Conservation (phyloP, 306 rosid genomes). For the Gillenia trifoliata region DNA sequence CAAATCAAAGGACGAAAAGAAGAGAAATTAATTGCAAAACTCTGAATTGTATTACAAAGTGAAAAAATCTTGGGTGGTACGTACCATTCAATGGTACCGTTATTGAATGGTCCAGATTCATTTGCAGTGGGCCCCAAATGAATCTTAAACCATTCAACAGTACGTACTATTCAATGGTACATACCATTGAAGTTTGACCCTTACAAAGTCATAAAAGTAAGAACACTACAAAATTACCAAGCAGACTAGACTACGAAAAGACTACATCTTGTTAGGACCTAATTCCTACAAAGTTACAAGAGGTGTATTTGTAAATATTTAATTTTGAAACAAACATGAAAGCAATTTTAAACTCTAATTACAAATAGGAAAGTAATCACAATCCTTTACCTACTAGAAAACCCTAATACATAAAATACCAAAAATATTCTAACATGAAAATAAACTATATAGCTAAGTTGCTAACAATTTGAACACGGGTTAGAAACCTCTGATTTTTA, state of each 20-base stretch:
- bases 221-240: neutral
- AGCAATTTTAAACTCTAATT: neutral
- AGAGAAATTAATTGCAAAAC: neutral
- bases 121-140: too few relatives aligned
- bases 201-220: neutral
- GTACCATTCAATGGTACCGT: too few relatives aligned
- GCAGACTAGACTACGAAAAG: neutral
- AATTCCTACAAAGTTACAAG: neutral
- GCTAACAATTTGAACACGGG: neutral
- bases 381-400: neutral
- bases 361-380: neutral
- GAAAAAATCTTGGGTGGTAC: too few relatives aligned
- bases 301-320: neutral
- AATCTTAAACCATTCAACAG: too few relatives aligned
- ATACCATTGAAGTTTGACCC: too few relatives aligned
- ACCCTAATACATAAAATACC: neutral
- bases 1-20: neutral
- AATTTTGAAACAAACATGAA: neutral
- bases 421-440: too few relatives aligned
- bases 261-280: neutral
- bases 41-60: neutral
- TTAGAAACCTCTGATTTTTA: neutral
- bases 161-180: too few relatives aligned
- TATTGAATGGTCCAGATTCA: too few relatives aligned
- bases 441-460: too few relatives aligned